Evolutionary conservation across 164 flowering plant genomes (phyloP).

Genomic region (Magnolia sinica): DNA sequence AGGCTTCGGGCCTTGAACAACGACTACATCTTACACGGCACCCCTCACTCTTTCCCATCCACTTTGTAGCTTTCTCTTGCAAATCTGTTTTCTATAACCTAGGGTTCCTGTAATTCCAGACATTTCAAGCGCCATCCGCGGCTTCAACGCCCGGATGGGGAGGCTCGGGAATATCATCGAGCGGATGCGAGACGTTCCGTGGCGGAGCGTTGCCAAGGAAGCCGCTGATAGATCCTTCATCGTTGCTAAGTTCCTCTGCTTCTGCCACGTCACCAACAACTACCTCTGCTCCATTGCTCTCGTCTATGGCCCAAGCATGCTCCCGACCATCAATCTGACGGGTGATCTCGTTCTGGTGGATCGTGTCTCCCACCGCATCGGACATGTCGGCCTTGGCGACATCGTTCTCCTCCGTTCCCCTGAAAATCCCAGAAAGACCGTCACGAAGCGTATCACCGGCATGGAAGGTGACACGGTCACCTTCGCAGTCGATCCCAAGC

Average conservation of each 20-base stretch:
- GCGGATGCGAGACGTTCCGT: slow-evolving; percentile 7
- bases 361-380: slow-evolving; percentile 40
- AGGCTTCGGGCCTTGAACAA: too few relatives aligned
- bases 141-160: not conserved
- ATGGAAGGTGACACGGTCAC: slow-evolving; percentile 62
- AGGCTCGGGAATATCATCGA: not conserved
- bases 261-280: slow-evolving; percentile 50
- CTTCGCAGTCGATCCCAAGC: slow-evolving; percentile 36
- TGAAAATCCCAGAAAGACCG: slow-evolving; percentile 46
- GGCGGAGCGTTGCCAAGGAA: slow-evolving; percentile 35
- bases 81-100: not conserved
- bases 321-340: slow-evolving; percentile 53
- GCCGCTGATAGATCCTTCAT: slow-evolving; percentile 26
- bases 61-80: too few relatives aligned
- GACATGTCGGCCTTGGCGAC: slow-evolving; percentile 49
- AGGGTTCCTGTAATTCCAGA: not conserved
- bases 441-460: slow-evolving; percentile 53
- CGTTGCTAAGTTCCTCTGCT: slow-evolving; percentile 42
- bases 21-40: not conserved
- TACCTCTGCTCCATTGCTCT: slow-evolving; percentile 39
- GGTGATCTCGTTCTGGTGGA: slow-evolving; percentile 55
- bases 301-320: slow-evolving; percentile 88
- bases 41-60: not conserved
- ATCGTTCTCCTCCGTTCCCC: slow-evolving; percentile 57
- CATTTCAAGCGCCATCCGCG: not conserved